These are phyloP conservation scores for Hypholoma fasciculare DNA, from an alignment of 768 basidiomycete species.

Conservation along the genomic window DNA sequence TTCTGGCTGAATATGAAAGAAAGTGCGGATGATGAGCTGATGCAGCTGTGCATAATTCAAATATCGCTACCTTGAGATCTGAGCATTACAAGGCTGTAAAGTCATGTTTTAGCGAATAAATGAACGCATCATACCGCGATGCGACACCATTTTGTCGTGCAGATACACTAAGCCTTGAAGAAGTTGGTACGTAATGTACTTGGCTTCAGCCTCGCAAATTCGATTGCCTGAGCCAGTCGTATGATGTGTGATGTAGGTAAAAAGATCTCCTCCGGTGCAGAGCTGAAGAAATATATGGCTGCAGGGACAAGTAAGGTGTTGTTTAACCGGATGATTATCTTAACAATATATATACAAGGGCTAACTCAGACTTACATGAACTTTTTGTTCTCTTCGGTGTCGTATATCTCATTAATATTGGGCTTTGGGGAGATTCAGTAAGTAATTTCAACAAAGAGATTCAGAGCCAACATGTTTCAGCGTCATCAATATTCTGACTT, in stretches of 20 bases:
- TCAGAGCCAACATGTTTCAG: constrained; percentile 61
- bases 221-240: constrained; percentile 47
- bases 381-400: constrained; percentile 59
- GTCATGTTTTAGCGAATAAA: no score
- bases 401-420: constrained; percentile 79
- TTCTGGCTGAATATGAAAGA: constrained; percentile 56
- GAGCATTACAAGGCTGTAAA: not conserved
- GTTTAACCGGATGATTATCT: not conserved
- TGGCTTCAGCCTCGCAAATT: constrained; percentile 78
- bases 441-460: not conserved
- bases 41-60: not conserved
- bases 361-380: constrained; percentile 47
- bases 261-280: constrained; percentile 86
- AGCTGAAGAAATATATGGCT: constrained; percentile 86
- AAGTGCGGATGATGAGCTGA: not conserved
- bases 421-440: constrained; percentile 43
- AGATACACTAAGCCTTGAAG: constrained; percentile 71
- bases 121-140: constrained; percentile 56
- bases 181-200: constrained; percentile 82
- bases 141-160: constrained; percentile 72
- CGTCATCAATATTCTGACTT: constrained; percentile 70
- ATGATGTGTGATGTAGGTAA: constrained; percentile 71
- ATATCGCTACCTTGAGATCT: constrained; percentile 62
- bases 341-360: not conserved
- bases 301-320: not conserved